Base-by-base conservation (phyloP, 2,329 filamentous ascomycete genomes). In the Sordariomycetes sp. region DNA sequence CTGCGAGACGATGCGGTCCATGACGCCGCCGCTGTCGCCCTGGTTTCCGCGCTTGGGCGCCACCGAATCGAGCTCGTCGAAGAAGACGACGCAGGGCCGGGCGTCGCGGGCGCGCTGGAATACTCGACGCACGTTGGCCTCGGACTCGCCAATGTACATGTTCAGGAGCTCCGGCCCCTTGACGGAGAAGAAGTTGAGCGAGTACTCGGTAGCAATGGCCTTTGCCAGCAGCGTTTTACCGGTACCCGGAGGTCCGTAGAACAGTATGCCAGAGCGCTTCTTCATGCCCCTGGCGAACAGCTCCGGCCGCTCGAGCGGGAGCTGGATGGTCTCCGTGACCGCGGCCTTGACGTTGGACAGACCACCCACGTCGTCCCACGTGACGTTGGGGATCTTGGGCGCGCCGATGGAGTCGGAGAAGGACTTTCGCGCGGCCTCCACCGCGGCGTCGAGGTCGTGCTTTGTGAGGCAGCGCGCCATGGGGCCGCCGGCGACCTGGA, bases 231-330 rank as follows among this genome's bases (percentile, higher is more conserved):
- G 63, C 2, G 87, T 94, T 63, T 94, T 94, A 47, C 87, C 87
- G 2, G 87, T 94, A 41, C 87, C 87, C 0, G 87, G 87, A 1
- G 87, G 87, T 0, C 87, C 87, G 50, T 94, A 94, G 60, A 94
- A 94, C 17, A 94, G 59, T 44, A 94, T 94, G 46, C 87, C 87
- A 16, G 86, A 94, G 27, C 90, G 80, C 65, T 96, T 96, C 72
- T 95, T 95, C 82, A 96, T 92, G 32, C 90, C 92, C 64, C 90
- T 93, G 21, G 88, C 88, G 49, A 96, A 96, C 2, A 96, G 72
- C 55, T 96, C 92, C 1, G 90, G 90, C 8, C 88, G 73, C 41
- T 94, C 86, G 2, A 96, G 72, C 0, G 90, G 92, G 23, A 96
- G 69, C 54, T 95, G 90, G 35, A 96, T 96, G 0, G 92, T 96